Base-by-base conservation (phyloP, 345 rosid species). In the Citrus glauca region DNA sequence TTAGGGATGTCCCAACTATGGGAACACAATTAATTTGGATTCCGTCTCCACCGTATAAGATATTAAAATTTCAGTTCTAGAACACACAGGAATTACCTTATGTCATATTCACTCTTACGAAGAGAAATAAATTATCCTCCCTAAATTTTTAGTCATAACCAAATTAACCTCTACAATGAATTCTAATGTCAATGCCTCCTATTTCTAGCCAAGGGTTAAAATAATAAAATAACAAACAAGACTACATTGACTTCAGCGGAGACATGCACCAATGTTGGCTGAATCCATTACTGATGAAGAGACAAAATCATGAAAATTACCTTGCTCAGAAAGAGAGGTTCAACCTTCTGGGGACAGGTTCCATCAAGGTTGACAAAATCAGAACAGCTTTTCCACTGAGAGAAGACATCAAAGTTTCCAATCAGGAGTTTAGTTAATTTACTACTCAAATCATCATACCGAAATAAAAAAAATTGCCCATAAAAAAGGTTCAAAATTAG, bases 321-420 rank as follows among this genome's bases (percentile, higher is more conserved):
- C 96, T 96, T 96, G 89, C 99, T 92, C 80, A 94, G 87, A 84
- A 88, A 90, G 71, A 96, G 90, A 73, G 99, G 98, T 82, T 94
- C 86, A 35, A 96, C 91, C 86, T 92, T 96, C 89, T 87, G 88
- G 2, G 85, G 89, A 48, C 61, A 69, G 71, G 97, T 80, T 71
- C 97, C 97, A 75, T 96, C 92, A 37, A 96, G 88, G 83, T 96
- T 90, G 82, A 92, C 82, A 82, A 92, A 96, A 77, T 91, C 95
- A 71, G 74, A 84, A 94, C 95, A 90, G 64, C 83, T 92, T 82
- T 69, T 86, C 93, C 94, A 91, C 97, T 94, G 83, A 80, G 59
- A 81, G 35, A 81, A 84, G 60, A 72, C 50, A 74, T 45, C 71
- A 68, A 73, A 33, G 70, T 72, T 19, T 19, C 48, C 9, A 69